A percentile compares a stretch with the other conserved stretches of the same genome.
phyloP scores from a whole-genome alignment of 805 yeast species.

The Nakazawaea wickerhamii region DNA sequence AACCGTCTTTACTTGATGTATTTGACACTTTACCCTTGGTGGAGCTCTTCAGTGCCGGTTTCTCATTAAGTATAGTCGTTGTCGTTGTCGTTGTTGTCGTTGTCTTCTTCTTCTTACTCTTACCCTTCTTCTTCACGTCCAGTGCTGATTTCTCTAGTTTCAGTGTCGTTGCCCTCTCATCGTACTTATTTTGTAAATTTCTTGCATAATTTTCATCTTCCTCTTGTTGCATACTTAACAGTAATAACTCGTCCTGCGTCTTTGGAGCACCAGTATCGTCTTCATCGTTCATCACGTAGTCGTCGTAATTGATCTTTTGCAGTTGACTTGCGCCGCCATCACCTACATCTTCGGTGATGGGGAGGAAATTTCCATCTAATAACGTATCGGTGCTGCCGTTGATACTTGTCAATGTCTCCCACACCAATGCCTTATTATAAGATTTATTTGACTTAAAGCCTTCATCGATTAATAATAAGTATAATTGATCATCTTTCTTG shows the following conservation, averaged over 20 bases:
- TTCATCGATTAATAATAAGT: slow-evolving; percentile 66
- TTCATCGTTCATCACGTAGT: slow-evolving; percentile 15
- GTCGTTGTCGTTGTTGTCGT: background rate
- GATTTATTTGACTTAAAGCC: slow-evolving; percentile 37
- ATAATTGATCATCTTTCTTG: slow-evolving; percentile 47
- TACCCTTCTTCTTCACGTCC: background rate
- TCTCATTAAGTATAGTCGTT: background rate
- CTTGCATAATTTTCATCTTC: slow-evolving; percentile 28
- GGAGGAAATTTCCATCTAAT: slow-evolving; percentile 60
- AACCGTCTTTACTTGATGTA: background rate
- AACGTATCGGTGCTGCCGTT: slow-evolving; percentile 68
- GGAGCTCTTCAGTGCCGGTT: background rate
- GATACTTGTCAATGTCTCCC: slow-evolving; percentile 72
- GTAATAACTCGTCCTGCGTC: slow-evolving; percentile 21
- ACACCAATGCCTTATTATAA: slow-evolving; percentile 48
- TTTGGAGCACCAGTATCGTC: slow-evolving; percentile 24
- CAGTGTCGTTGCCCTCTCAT: slow-evolving; percentile 6
- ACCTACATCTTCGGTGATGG: slow-evolving; percentile 22
- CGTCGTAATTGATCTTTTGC: slow-evolving; percentile 14
- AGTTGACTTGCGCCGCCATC: slow-evolving; percentile 1
- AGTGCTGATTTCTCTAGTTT: background rate
- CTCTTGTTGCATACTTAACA: slow-evolving; percentile 26
- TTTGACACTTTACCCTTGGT: background rate
- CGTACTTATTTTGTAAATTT: slow-evolving; percentile 20
- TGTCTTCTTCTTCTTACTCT: background rate